phyloP scores from a whole-genome alignment of 441 rosid species.

The Eruca vesicaria region DNA sequence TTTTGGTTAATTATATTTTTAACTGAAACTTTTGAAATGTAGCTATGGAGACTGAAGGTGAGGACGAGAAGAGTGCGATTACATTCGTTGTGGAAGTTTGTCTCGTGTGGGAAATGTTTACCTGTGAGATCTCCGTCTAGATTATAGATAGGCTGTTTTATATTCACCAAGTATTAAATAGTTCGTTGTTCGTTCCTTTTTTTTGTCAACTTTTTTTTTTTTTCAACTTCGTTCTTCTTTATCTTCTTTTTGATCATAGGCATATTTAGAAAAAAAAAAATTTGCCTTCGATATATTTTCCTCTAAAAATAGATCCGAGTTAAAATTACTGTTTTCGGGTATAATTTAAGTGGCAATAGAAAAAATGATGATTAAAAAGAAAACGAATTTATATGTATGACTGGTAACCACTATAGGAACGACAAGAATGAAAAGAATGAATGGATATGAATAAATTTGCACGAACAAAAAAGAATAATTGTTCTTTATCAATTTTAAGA shows the following conservation, averaged over 20 bases:
- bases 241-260: not conserved
- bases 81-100: conserved; percentile 66
- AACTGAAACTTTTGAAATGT: conserved; percentile 22
- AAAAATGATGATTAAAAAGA: not conserved
- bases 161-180: not conserved
- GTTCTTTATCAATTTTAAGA: too few relatives aligned
- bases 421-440: too few relatives aligned
- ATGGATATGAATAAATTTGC: too few relatives aligned
- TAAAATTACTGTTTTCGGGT: not conserved
- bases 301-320: not conserved
- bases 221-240: not conserved
- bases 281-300: not conserved
- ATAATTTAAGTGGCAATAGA: not conserved
- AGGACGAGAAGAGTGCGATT: conserved; percentile 45
- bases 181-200: not conserved
- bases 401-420: too few relatives aligned
- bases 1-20: not conserved
- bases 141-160: not conserved
- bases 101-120: conserved; percentile 73
- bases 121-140: conserved; percentile 55
- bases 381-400: not conserved
- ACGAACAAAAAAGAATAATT: too few relatives aligned
- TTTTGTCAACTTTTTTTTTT: too few relatives aligned
- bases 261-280: not conserved
- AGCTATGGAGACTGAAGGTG: conserved; percentile 72